Evolutionary conservation across 345 rosid genomes (phyloP).

Genomic region (Citrus unshiu): DNA sequence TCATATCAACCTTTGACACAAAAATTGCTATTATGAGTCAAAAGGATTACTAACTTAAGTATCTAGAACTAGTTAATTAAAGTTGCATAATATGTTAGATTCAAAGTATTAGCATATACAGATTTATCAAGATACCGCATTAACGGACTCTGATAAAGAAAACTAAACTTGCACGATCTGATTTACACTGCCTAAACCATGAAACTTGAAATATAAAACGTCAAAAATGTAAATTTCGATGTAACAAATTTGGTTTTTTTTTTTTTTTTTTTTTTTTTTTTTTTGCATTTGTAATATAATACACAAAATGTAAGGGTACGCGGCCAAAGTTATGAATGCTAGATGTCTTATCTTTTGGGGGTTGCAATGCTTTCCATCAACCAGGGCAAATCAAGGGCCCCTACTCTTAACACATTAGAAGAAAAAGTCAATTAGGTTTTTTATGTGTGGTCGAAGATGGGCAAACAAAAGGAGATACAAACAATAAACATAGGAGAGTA

Average conservation of each 20-base stretch:
- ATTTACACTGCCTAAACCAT: too few species aligned
- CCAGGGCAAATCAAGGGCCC: slow-evolving; percentile 13
- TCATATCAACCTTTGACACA: background rate
- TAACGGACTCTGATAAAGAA: background rate
- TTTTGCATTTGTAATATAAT: background rate
- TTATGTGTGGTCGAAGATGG: slow-evolving; percentile 18
- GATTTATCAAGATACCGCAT: background rate
- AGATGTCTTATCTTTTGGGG: background rate
- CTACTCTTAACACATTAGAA: slow-evolving; percentile 3
- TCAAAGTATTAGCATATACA: background rate
- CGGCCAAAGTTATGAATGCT: background rate
- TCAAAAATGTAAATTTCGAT: background rate
- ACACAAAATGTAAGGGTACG: background rate
- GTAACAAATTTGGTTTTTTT: background rate
- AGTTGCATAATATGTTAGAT: background rate
- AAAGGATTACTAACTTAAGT: background rate
- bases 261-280: background rate
- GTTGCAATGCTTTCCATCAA: slow-evolving; percentile 16
- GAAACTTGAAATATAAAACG: background rate
- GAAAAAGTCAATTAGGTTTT: slow-evolving; percentile 12
- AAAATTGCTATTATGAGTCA: background rate
- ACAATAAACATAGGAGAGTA: slow-evolving; percentile 11
- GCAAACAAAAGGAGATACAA: slow-evolving; percentile 18
- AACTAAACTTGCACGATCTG: background rate
- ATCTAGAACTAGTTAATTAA: background rate